phyloP scores from a whole-genome alignment of 345 rosid species.

The Dipteronia sinensis region DNA sequence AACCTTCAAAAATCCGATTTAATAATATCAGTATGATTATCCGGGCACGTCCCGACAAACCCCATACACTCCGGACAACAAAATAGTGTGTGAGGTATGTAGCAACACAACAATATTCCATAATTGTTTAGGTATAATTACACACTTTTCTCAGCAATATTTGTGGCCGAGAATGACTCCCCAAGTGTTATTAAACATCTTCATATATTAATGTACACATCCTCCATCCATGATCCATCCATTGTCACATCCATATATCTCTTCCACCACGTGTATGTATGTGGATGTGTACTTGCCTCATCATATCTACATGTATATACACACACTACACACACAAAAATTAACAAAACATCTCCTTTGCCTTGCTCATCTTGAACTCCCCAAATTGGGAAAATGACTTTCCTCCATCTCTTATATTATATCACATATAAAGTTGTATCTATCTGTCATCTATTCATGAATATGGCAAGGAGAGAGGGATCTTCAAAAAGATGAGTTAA shows the following conservation, averaged over 20 bases:
- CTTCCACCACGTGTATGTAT: background rate
- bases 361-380: background rate
- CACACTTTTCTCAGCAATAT: background rate
- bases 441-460: background rate
- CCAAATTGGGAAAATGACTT: conserved; percentile 4
- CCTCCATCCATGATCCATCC: background rate
- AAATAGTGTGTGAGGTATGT: too few species aligned
- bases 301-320: background rate
- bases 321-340: background rate
- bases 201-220: background rate
- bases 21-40: too few species aligned
- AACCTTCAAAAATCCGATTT: too few species aligned
- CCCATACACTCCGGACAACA: too few species aligned
- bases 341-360: background rate
- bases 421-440: background rate
- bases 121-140: background rate
- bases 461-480: background rate
- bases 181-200: background rate
- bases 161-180: conserved; percentile 2
- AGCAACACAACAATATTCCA: background rate
- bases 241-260: conserved; percentile 2
- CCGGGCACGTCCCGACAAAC: too few species aligned
- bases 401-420: background rate
- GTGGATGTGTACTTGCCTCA: background rate
- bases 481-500: too few species aligned